phyloP scores from a whole-genome alignment of 2,329 filamentous ascomycete species.

The Aspergillus calidoustus region DNA sequence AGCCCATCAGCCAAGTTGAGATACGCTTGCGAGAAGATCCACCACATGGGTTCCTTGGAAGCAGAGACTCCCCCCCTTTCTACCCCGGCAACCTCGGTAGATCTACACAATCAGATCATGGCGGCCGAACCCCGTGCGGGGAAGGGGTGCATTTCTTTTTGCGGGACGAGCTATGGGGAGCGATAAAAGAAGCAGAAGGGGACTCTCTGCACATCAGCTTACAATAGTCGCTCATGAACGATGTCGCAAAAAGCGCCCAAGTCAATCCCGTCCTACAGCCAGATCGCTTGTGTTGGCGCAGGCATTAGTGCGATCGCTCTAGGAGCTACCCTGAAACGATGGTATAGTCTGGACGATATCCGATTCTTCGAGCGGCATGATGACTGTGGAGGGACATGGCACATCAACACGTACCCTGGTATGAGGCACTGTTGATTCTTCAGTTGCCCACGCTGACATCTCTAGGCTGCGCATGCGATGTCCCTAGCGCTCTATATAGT shows the following conservation, averaged over 20 bases:
- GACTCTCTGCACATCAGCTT: not conserved
- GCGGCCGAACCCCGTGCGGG: not conserved
- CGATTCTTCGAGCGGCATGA: conserved; percentile 62
- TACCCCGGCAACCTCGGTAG: not conserved
- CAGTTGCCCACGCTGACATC: conserved; percentile 16
- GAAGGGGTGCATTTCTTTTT: not conserved
- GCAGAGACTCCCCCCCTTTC: not conserved
- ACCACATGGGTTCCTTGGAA: not conserved
- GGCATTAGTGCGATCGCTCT: conserved; percentile 65
- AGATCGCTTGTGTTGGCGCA: conserved; percentile 55
- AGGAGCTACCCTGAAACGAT: conserved; percentile 60
- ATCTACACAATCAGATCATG: not conserved
- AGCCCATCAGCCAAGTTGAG: not conserved
- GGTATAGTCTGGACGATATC: conserved; percentile 62
- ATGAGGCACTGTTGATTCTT: not conserved
- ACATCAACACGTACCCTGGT: conserved; percentile 63
- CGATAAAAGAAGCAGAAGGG: not conserved
- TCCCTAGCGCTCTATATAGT: conserved; percentile 58
- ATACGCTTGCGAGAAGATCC: not conserved
- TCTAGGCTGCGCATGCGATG: conserved; percentile 55
- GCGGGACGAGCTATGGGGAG: not conserved
- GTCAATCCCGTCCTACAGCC: conserved; percentile 27
- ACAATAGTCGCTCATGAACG: not conserved
- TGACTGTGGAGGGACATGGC: conserved; percentile 66
- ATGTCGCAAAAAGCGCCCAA: not conserved